Conservation (phyloP, 1,284 basidiomycete species). For the Apiotrichum porosum region DNA sequence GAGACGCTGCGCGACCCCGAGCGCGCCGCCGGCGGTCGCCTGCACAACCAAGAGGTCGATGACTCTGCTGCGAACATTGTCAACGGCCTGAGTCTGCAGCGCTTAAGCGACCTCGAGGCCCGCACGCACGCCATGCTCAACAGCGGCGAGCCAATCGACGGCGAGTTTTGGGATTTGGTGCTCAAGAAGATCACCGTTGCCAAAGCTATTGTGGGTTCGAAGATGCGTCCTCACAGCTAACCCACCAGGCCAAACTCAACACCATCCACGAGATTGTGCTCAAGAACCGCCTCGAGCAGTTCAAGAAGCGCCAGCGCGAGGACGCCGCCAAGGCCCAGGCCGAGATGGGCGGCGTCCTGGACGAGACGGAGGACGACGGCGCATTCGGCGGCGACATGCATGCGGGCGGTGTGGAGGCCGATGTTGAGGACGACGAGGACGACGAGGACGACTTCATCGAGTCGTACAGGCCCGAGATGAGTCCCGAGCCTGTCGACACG, state of each 20-base stretch:
- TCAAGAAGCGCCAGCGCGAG: slow-evolving; percentile 89
- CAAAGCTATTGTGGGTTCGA: slow-evolving; percentile 80
- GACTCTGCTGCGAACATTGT: slow-evolving; percentile 37
- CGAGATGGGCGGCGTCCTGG: slow-evolving; percentile 69
- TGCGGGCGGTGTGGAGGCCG: slow-evolving; percentile 51
- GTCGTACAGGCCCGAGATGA: slow-evolving; percentile 76
- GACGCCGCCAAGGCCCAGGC: slow-evolving; percentile 88
- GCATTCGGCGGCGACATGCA: slow-evolving; percentile 50
- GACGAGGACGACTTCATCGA: slow-evolving; percentile 55
- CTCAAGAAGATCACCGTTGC: slow-evolving; percentile 91
- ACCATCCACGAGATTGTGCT: slow-evolving; percentile 92
- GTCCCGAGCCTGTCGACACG: slow-evolving; percentile 66
- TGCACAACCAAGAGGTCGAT: slow-evolving; percentile 39
- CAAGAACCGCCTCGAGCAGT: slow-evolving; percentile 88
- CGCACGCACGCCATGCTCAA: slow-evolving; percentile 82
- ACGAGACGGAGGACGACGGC: slow-evolving; percentile 40
- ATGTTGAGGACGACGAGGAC: slow-evolving; percentile 50
- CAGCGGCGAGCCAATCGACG: slow-evolving; percentile 90
- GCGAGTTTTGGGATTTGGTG: slow-evolving; percentile 95
- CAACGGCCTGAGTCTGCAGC: slow-evolving; percentile 59
- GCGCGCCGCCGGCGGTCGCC: slow-evolving; percentile 38
- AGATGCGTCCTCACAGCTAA: slow-evolving; percentile 6
- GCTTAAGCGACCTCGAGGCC: slow-evolving; percentile 75
- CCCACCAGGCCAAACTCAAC: slow-evolving; percentile 75
- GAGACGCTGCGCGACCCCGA: slow-evolving; percentile 61